phyloP scores from a whole-genome alignment of 73 alveolate genomes.

The Symbiodinium pilosum region DNA sequence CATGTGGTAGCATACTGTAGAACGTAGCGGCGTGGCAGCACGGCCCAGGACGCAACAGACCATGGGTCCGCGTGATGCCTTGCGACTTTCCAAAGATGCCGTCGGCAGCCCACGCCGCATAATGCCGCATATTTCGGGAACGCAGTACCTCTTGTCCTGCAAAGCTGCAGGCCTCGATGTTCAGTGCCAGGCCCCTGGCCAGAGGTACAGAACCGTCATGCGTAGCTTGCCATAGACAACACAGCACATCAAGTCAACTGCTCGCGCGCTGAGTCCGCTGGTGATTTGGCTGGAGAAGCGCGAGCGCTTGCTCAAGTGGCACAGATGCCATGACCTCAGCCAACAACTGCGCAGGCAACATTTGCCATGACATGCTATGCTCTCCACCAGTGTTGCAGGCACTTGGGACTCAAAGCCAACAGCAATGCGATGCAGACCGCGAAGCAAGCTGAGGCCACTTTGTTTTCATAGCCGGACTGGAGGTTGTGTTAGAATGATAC shows the following conservation, averaged over 20 bases:
- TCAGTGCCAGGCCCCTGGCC: constrained; percentile 17
- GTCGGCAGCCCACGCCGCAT: background rate
- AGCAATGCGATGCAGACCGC: constrained; percentile 61
- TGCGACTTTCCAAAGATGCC: constrained; percentile 70
- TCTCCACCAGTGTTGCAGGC: constrained; percentile 2
- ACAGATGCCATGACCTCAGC: constrained; percentile 26
- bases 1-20: too few species aligned
- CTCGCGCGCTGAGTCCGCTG: constrained; percentile 23
- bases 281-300: constrained; percentile 61
- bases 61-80: constrained; percentile 74
- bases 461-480: too few species aligned
- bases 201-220: too few species aligned
- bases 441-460: constrained; percentile 35
- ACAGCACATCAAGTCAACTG: background rate
- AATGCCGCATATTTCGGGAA: too few species aligned
- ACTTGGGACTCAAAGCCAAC: constrained; percentile 45
- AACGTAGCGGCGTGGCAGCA: too few species aligned
- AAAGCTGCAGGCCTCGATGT: constrained; percentile 14
- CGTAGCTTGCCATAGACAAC: too few species aligned
- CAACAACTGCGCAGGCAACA: too few species aligned
- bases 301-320: constrained; percentile 66
- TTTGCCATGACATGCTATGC: too few species aligned
- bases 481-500: background rate
- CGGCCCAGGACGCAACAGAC: constrained; percentile 61
- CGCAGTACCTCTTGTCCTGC: background rate